Percentiles rank a stretch among this genome's conserved stretches.
Evolutionary conservation across 306 rosid genomes (phyloP).

Genomic region (Trifolium pratense): DNA sequence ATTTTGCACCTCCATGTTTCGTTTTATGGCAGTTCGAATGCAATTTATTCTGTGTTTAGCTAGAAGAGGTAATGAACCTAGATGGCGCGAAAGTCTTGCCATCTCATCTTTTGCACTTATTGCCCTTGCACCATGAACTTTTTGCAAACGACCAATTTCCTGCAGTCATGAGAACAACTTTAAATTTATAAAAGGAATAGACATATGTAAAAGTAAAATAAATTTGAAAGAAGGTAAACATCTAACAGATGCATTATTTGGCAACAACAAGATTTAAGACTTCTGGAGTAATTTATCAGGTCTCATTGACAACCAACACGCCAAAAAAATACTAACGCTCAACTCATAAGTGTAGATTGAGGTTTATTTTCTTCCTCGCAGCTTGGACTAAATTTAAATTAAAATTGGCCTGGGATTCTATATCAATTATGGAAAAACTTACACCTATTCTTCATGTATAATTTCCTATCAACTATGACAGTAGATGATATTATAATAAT

Average conservation of each 20-base stretch:
- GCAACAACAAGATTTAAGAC: conserved; percentile 10
- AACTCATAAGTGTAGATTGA: conserved; percentile 12
- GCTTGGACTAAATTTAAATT: conserved; percentile 15
- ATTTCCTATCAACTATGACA: conserved; percentile 11
- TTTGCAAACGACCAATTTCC: conserved; percentile 97
- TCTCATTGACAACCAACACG: background rate
- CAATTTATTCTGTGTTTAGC: conserved; percentile 96
- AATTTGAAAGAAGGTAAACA: conserved; percentile 5
- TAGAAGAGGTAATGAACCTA: conserved; percentile 94
- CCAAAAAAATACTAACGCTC: background rate
- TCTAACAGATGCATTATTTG: conserved; percentile 11
- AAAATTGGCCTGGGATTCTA: conserved; percentile 9
- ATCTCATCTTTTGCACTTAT: conserved; percentile 97
- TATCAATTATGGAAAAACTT: background rate
- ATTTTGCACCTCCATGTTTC: conserved; percentile 97
- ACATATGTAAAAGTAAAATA: conserved; percentile 16
- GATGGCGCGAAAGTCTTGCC: conserved; percentile 96
- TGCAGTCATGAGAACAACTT: conserved; percentile 44
- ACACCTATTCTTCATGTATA: conserved; percentile 5
- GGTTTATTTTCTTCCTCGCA: conserved; percentile 19
- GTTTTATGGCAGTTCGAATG: conserved; percentile 93
- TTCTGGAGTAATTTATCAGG: conserved; percentile 1
- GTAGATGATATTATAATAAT: conserved; percentile 13
- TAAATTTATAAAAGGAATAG: conserved; percentile 22
- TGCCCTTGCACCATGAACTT: conserved; percentile 87